Base-by-base conservation (phyloP, 768 basidiomycete genomes). In the Lentinula detonsa region DNA sequence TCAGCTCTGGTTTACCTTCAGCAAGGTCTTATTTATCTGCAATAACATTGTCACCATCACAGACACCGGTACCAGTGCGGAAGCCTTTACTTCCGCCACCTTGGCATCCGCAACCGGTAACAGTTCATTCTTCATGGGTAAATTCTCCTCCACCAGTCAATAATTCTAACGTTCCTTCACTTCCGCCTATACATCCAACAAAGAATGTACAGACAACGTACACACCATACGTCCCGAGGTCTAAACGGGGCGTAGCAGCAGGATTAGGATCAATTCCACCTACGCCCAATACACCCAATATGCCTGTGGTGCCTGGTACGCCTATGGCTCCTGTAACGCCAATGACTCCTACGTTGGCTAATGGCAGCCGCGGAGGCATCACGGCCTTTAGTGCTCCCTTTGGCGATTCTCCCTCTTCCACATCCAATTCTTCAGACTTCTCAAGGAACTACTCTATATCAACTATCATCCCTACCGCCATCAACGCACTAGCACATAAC, bases 211-310 rank as follows among this genome's bases (percentile, higher is more conserved):
- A 87, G 65, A 92, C 88, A 15, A 92, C 89, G 0, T 92, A 91
- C 68, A 92, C 91, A 3, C 90, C 91, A 0, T 93, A 93, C 67
- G 85, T 93, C 9, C 90, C 91, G 0, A 81, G 86, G 50, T 72
- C 86, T 15, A 79, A 81, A 61, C 81, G 86, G 23, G 71, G 40
- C 3, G 45, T 21, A 6, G 57, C n/a, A 39, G 15, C 9, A 13
- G 37, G 18, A 46, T 31, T 37, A 7, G 33, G 18, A 18, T 35
- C 76, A 60, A 67, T 68, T 2, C 68, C 83, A 68, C 73, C 75
- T 74, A 15, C 71, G 83, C 43, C 48, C 16, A 28, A 15, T 15
- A 40, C 39, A 18, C 34, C 21, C 10, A 53, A 23, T 16, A 6
- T 23, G 23, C 23, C 23, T 23, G 3, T 23, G 23, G 2, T 23